Conservation (phyloP, 306 rosid species). For the Purshia tridentata region DNA sequence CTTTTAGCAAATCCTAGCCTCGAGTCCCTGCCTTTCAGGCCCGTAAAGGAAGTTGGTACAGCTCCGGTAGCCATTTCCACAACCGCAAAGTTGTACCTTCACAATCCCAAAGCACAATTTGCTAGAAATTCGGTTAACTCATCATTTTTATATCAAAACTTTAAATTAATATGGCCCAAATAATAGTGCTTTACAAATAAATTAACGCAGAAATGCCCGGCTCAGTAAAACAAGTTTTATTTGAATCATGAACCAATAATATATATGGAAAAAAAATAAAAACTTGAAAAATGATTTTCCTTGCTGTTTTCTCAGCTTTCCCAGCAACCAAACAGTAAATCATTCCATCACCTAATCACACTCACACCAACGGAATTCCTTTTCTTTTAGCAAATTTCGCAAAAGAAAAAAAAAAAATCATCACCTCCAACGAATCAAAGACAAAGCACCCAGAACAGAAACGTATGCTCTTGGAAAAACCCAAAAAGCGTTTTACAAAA, state of each 20-base stretch:
- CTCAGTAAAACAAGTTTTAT: too few species aligned
- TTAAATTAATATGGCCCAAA: not conserved
- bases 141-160: not conserved
- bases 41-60: slow-evolving; percentile 62
- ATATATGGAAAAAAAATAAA: not conserved
- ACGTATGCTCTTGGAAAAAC: not conserved
- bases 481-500: not conserved
- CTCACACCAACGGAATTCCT: not conserved
- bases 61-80: slow-evolving; percentile 72
- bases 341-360: not conserved
- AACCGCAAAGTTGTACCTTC: slow-evolving; percentile 34
- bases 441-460: not conserved
- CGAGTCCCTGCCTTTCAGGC: slow-evolving; percentile 58
- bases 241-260: too few species aligned
- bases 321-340: slow-evolving; percentile 12
- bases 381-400: not conserved
- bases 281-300: not conserved
- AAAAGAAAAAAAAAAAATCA: not conserved
- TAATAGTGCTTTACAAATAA: too few species aligned
- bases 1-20: slow-evolving; percentile 68
- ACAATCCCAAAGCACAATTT: slow-evolving; percentile 30
- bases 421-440: not conserved
- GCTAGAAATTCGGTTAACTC: slow-evolving; percentile 6
- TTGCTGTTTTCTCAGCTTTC: not conserved
- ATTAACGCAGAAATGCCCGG: too few species aligned